Conservation (phyloP, 768 basidiomycete species). For the Boletus fagicola region DNA sequence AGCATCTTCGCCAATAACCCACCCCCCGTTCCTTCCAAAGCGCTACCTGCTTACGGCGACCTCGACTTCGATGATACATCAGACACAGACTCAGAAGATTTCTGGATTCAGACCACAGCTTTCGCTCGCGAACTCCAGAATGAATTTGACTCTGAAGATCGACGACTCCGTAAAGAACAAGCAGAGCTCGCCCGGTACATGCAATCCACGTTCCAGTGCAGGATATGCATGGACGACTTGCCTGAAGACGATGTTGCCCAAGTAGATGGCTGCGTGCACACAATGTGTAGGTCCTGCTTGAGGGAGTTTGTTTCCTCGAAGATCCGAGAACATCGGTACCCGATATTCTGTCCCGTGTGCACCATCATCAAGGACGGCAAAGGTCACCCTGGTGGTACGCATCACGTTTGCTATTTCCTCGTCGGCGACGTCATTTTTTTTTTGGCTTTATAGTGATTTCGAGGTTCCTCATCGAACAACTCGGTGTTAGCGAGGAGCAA, state of each 20-base stretch:
- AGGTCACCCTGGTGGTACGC: conserved; percentile 34
- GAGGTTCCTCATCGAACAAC: conserved; percentile 38
- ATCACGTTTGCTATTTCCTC: background rate
- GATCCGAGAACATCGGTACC: conserved; percentile 53
- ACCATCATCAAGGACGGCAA: conserved; percentile 26
- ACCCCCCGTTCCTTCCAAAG: conserved; percentile 21
- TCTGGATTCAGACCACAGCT: conserved; percentile 6
- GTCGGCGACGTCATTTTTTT: background rate
- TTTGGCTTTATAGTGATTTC: conserved; percentile 37
- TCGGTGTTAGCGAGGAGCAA: conserved; percentile 46
- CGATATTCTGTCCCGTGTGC: conserved; percentile 63
- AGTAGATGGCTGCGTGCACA: conserved; percentile 48
- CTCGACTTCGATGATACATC: conserved; percentile 1
- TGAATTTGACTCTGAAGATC: conserved; percentile 42
- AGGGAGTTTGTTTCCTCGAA: conserved; percentile 41
- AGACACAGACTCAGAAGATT: background rate
- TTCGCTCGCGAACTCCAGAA: conserved; percentile 35
- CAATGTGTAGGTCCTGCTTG: conserved; percentile 55
- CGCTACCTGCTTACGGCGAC: conserved; percentile 13
- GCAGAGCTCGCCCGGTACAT: conserved; percentile 25
- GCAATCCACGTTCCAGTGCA: conserved; percentile 49
- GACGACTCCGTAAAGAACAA: conserved; percentile 35
- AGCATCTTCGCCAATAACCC: conserved; percentile 30
- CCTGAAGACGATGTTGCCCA: conserved; percentile 42
- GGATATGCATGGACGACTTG: conserved; percentile 53